A percentile compares a stretch with the other conserved stretches of the same genome.
Conservation (phyloP, 768 basidiomycete species). For the Russula olivacea region DNA sequence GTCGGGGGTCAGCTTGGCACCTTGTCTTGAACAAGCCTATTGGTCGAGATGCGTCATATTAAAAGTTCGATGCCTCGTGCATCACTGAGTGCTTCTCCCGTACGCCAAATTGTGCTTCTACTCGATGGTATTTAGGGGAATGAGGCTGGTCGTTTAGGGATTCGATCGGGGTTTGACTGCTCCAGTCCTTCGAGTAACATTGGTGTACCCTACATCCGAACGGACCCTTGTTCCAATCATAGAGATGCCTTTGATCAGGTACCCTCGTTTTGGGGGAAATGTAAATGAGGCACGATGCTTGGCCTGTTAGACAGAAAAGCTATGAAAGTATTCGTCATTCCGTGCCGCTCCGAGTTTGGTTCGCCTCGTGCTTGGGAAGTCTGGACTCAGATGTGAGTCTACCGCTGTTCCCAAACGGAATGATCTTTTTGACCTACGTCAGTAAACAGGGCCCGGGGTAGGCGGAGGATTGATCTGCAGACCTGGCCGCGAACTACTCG, state of each 20-base stretch:
- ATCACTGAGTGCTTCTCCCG: background rate
- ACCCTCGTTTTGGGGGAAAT: background rate
- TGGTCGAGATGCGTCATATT: slow-evolving; percentile 1
- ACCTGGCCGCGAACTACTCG: background rate
- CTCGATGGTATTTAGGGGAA: background rate
- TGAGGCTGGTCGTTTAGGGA: slow-evolving; percentile 2
- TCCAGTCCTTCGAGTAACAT: background rate
- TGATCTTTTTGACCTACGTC: background rate
- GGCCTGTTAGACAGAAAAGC: background rate
- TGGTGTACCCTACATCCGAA: background rate
- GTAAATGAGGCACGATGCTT: background rate
- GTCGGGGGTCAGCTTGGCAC: background rate
- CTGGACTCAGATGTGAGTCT: background rate
- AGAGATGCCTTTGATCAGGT: background rate
- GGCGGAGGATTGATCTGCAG: background rate
- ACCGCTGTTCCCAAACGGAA: background rate
- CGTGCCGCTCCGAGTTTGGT: background rate
- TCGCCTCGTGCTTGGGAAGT: background rate
- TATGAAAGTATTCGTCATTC: background rate
- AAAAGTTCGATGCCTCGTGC: slow-evolving; percentile 2
- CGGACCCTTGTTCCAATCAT: background rate
- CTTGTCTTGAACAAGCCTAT: background rate
- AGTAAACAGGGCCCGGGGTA: background rate
- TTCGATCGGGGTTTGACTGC: slow-evolving; percentile 7
- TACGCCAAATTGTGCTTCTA: slow-evolving; percentile 9